These are phyloP conservation scores for Cladosporium phlei DNA, from an alignment of 2,329 filamentous ascomycete genomes.

Conservation along the genomic window DNA sequence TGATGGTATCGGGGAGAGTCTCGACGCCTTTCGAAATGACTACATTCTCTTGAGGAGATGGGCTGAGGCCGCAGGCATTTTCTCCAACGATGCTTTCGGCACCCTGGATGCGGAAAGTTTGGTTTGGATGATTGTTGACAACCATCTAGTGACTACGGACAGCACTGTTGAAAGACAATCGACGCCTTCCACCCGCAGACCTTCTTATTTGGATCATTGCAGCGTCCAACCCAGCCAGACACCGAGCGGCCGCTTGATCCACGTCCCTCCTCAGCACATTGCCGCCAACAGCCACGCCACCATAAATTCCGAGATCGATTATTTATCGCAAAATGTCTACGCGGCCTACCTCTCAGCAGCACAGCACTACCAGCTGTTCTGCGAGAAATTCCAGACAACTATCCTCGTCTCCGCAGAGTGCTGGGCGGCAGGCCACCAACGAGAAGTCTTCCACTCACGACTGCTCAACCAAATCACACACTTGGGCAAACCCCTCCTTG, in stretches of 20 bases:
- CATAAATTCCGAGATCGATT: background rate
- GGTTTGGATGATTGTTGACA: slow-evolving; percentile 5
- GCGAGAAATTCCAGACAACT: background rate
- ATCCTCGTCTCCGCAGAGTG: slow-evolving; percentile 8
- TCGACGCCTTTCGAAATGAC: background rate
- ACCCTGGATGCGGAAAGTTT: background rate
- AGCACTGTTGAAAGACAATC: no score
- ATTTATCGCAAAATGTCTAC: background rate
- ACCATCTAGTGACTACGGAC: no score
- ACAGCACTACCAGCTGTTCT: background rate
- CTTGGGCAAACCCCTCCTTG: background rate
- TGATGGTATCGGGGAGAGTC: background rate
- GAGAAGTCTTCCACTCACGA: background rate
- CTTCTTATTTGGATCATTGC: no score
- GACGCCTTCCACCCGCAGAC: no score
- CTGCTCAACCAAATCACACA: background rate
- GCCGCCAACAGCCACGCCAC: background rate
- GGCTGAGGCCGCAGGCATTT: slow-evolving; percentile 10
- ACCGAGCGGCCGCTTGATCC: background rate
- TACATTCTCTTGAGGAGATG: slow-evolving; percentile 9
- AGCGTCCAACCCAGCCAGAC: no score
- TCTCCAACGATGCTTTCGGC: background rate
- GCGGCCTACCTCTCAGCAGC: background rate
- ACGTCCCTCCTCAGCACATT: background rate
- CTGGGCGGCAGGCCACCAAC: slow-evolving; percentile 6